Percentiles rank a stretch among this genome's conserved stretches.
Evolutionary conservation across 2,329 filamentous ascomycete species (phyloP).

Genomic region (Fusarium brevicatenulatum): DNA sequence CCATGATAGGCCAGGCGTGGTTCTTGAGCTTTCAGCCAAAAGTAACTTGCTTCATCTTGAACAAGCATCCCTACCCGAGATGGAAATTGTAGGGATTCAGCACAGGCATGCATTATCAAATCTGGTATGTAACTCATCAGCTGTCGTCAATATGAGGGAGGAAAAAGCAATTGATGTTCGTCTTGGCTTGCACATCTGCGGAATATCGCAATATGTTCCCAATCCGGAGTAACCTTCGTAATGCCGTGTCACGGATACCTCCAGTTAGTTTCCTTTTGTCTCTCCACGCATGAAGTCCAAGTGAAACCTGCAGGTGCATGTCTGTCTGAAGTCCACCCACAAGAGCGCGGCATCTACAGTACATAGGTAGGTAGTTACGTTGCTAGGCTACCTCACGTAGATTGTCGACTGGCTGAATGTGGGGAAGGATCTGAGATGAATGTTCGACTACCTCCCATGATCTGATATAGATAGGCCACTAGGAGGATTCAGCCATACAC

Average conservation of each 20-base stretch:
- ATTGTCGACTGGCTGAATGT: background rate
- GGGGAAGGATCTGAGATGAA: conserved; percentile 23
- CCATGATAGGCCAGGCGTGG: conserved; percentile 18
- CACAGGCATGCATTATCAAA: background rate
- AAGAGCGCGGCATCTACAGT: background rate
- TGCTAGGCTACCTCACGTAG: background rate
- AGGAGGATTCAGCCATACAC: background rate
- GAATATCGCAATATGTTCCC: background rate
- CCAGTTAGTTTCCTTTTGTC: background rate
- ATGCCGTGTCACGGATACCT: background rate
- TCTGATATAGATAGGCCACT: conserved; percentile 2
- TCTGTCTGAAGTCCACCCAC: background rate
- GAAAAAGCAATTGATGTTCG: conserved; percentile 18
- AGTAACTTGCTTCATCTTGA: conserved; percentile 10
- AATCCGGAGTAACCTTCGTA: background rate
- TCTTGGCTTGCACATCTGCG: background rate
- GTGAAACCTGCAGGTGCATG: background rate
- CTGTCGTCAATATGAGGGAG: background rate
- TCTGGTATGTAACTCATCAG: conserved; percentile 21
- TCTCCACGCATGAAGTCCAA: background rate
- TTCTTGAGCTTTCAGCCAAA: conserved; percentile 15
- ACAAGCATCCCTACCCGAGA: conserved; percentile 1
- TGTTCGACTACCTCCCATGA: conserved; percentile 3
- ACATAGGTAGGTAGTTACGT: background rate
- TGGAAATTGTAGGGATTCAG: background rate